Conservation (phyloP, 2,329 filamentous ascomycete species). For the Fusarium brachygibbosum region DNA sequence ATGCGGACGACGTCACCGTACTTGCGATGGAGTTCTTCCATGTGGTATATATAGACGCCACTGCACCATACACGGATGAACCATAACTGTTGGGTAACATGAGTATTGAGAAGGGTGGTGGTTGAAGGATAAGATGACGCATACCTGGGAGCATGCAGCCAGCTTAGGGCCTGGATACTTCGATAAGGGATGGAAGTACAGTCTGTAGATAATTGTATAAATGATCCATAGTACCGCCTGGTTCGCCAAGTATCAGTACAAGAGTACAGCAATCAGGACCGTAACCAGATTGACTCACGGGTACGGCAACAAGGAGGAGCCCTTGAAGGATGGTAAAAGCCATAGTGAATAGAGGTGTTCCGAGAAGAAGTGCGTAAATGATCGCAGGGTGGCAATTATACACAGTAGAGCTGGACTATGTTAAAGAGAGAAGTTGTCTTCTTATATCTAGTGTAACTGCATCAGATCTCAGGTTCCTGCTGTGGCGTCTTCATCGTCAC, state of each 20-base stretch:
- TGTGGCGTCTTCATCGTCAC: neutral
- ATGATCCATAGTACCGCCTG: neutral
- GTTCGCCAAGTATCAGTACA: neutral
- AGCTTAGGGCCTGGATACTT: conserved; percentile 42
- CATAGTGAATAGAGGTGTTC: neutral
- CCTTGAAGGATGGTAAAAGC: neutral
- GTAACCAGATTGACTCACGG: neutral
- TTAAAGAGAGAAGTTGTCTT: too few relatives aligned
- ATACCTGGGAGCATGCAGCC: conserved; percentile 38
- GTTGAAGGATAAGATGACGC: fast-evolving
- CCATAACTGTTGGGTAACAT: conserved; percentile 2
- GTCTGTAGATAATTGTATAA: conserved; percentile 12
- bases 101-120: fast-evolving
- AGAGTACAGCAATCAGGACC: fast-evolving
- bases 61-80: neutral
- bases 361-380: too few relatives aligned
- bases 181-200: conserved; percentile 40
- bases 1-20: conserved; percentile 43
- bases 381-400: too few relatives aligned
- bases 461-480: neutral
- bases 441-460: neutral
- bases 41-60: neutral
- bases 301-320: neutral
- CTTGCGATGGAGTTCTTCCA: conserved; percentile 14
- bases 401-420: too few relatives aligned